These are phyloP conservation scores for Eustoma russellianum DNA, from an alignment of 257 asterid genomes.

Conservation along the genomic window DNA sequence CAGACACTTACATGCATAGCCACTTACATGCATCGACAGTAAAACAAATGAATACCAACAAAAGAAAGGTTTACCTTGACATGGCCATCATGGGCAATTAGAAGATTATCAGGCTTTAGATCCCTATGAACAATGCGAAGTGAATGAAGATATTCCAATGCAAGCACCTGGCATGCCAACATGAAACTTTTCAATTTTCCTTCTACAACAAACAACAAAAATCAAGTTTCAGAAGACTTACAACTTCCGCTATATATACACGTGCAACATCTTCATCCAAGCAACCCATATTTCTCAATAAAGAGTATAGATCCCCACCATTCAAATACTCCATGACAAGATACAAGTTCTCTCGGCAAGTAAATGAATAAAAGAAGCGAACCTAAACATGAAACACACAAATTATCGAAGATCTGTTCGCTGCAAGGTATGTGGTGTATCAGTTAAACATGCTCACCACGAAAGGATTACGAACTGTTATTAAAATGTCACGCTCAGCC, in stretches of 20 bases:
- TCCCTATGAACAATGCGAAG: conserved; percentile 96
- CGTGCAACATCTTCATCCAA: conserved; percentile 97
- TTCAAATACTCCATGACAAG: conserved; percentile 99
- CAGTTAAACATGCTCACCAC: conserved; percentile 70
- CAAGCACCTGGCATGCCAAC: conserved; percentile 78
- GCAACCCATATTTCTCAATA: conserved; percentile 95
- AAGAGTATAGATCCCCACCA: conserved; percentile 97
- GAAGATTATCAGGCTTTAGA: conserved; percentile 95
- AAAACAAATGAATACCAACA: background rate
- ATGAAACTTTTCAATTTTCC: conserved; percentile 14
- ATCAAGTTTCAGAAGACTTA: conserved; percentile 31
- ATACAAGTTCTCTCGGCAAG: conserved; percentile 96
- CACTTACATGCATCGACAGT: background rate
- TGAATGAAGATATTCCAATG: conserved; percentile 95
- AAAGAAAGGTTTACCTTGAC: conserved; percentile 51
- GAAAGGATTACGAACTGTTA: conserved; percentile 97
- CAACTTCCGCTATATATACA: conserved; percentile 96
- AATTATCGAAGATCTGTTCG: conserved; percentile 20
- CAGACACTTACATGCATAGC: background rate
- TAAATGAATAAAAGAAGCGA: conserved; percentile 96
- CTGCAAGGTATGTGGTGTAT: conserved; percentile 9
- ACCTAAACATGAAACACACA: conserved; percentile 39
- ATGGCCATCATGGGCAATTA: conserved; percentile 99
- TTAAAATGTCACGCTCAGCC: conserved; percentile 96
- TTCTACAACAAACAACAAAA: conserved; percentile 9